A percentile compares a stretch with the other conserved stretches of the same genome.
Evolutionary conservation across 306 rosid genomes (phyloP).

Genomic region (Castanopsis chinensis): DNA sequence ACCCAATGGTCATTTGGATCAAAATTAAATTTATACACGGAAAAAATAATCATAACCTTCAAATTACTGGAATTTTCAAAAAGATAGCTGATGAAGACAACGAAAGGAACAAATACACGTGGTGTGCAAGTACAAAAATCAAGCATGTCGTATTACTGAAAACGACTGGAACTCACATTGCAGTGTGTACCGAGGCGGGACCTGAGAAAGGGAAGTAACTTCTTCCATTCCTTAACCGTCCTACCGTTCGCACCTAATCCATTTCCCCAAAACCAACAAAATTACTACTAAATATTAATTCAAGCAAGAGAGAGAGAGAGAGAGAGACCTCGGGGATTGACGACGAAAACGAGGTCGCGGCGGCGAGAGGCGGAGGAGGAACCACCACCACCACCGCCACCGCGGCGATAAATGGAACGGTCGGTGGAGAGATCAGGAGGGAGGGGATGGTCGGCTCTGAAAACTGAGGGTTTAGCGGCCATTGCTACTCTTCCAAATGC

Average conservation of each 20-base stretch:
- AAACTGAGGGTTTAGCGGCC: conserved; percentile 39
- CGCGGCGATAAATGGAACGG: conserved; percentile 19
- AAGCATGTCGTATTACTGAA: not conserved
- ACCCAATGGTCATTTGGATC: not conserved
- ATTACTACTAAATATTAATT: no score
- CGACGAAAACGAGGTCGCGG: conserved; percentile 83
- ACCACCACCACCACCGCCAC: conserved; percentile 12
- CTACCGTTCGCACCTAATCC: conserved; percentile 91
- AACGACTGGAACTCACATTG: conserved; percentile 46
- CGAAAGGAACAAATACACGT: not conserved
- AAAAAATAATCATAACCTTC: not conserved
- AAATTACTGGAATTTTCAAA: not conserved
- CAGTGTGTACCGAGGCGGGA: conserved; percentile 76
- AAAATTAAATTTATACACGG: not conserved
- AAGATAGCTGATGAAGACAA: not conserved
- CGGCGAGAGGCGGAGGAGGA: conserved; percentile 53
- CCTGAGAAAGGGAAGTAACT: conserved; percentile 74
- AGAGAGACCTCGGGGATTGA: conserved; percentile 70
- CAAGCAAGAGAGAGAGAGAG: not conserved
- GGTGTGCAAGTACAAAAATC: not conserved
- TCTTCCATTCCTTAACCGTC: conserved; percentile 86
- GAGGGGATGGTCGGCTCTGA: conserved; percentile 65
- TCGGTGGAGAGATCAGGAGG: conserved; percentile 50
- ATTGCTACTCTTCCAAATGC: conserved; percentile 49
- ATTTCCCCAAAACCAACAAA: not conserved